Percentiles rank a stretch among this genome's conserved stretches.
Evolutionary conservation across 2,329 filamentous ascomycete species (phyloP).

Genomic region (Neopestalotiopsis clavispora): DNA sequence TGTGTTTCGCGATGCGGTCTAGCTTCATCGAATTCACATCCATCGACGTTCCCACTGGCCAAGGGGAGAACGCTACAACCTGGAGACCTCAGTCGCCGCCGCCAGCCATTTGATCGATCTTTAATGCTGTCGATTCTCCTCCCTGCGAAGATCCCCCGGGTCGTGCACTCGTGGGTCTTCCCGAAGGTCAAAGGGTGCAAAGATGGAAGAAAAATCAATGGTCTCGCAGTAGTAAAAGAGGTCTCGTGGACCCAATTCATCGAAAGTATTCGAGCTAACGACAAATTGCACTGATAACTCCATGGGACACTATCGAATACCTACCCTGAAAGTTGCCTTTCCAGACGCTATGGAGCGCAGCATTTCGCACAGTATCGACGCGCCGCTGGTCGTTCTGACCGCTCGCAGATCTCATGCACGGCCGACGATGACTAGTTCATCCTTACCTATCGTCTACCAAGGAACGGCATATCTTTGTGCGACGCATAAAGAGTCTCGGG

Average conservation of each 20-base stretch:
- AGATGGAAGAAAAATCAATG: neutral
- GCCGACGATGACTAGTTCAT: neutral
- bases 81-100: neutral
- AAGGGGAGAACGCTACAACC: neutral
- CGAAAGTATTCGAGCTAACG: neutral
- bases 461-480: neutral
- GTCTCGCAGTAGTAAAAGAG: neutral
- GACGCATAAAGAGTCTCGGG: neutral
- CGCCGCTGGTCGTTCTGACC: neutral
- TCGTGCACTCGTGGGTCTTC: neutral
- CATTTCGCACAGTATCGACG: neutral
- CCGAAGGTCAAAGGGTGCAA: neutral
- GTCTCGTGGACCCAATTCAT: neutral
- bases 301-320: neutral
- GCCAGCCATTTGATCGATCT: neutral
- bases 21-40: neutral
- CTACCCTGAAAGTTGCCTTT: neutral
- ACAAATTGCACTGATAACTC: neutral
- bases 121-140: slow-evolving; percentile 2
- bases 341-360: neutral
- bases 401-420: neutral
- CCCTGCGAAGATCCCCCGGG: neutral
- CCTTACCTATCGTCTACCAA: neutral
- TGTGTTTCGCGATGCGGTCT: neutral
- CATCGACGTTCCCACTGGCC: neutral